Evolutionary conservation across 148 eudicot species (phyloP).

Genomic region (Rheum nobile): DNA sequence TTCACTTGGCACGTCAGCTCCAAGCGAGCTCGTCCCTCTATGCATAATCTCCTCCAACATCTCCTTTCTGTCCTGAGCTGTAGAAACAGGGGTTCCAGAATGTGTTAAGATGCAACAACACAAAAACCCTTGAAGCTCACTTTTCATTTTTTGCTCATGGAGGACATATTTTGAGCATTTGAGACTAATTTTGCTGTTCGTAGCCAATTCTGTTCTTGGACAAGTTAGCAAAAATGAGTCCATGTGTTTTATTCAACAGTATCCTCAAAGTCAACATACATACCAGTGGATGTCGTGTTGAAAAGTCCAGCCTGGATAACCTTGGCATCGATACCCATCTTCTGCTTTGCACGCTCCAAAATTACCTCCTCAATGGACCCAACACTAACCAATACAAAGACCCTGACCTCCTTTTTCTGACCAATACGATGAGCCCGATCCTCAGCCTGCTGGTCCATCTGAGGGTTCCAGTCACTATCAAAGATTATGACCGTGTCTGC

Average conservation of each 20-base stretch:
- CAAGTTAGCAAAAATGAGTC: neutral
- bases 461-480: constrained; percentile 99
- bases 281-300: constrained; percentile 98
- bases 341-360: constrained; percentile 95
- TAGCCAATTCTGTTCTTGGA: neutral
- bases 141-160: no score
- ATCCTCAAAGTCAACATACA: constrained; percentile 5
- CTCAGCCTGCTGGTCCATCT: constrained; percentile 99
- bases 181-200: neutral
- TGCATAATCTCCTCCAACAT: constrained; percentile 97
- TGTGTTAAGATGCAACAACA: neutral
- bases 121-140: neutral
- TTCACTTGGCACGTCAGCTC: constrained; percentile 89
- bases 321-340: constrained; percentile 99
- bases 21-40: constrained; percentile 87
- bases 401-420: constrained; percentile 96
- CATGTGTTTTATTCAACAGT: neutral
- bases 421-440: constrained; percentile 99
- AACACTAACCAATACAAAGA: constrained; percentile 93
- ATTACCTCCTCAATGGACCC: constrained; percentile 97
- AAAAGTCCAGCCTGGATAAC: constrained; percentile 98
- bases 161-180: no score
- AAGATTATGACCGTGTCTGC: constrained; percentile 97
- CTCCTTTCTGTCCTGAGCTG: constrained; percentile 94
- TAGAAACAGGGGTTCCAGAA: constrained; percentile 19